These are phyloP conservation scores for Prunus armeniaca DNA, from an alignment of 306 rosid genomes.

Conservation along the genomic window DNA sequence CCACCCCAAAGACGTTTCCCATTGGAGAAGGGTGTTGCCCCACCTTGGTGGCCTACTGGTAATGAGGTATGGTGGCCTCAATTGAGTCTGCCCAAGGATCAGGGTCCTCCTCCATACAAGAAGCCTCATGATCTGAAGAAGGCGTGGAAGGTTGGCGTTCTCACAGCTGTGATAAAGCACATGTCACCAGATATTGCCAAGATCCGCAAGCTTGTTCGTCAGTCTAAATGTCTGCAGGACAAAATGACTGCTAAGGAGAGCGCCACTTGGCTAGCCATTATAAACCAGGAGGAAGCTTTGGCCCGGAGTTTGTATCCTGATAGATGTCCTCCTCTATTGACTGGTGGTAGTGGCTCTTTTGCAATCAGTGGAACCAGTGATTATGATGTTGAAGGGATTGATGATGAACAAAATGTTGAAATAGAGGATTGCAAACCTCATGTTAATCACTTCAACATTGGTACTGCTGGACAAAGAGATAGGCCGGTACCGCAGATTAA, in stretches of 20 bases:
- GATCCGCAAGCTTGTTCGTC: conserved; percentile 48
- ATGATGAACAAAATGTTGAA: conserved; percentile 30
- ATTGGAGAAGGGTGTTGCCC: conserved; percentile 54
- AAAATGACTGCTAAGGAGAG: conserved; percentile 70
- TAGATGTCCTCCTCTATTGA: conserved; percentile 34
- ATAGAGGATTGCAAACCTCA: conserved; percentile 41
- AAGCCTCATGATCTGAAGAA: conserved; percentile 82
- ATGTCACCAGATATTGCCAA: conserved; percentile 55
- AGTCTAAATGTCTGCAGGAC: conserved; percentile 58
- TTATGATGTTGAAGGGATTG: conserved; percentile 49
- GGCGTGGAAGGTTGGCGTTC: conserved; percentile 66
- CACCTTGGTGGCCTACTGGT: conserved; percentile 89
- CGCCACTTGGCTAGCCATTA: conserved; percentile 55
- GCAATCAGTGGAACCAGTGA: conserved; percentile 36
- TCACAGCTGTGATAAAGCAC: conserved; percentile 64
- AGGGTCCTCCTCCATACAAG: conserved; percentile 64
- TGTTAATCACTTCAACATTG: conserved; percentile 23
- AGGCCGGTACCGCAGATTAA: conserved; percentile 28
- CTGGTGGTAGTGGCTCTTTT: conserved; percentile 32
- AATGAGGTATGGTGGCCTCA: conserved; percentile 60
- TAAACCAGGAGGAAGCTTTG: conserved; percentile 50
- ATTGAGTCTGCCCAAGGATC: conserved; percentile 33
- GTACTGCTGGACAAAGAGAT: conserved; percentile 22
- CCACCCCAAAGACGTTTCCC: conserved; percentile 73
- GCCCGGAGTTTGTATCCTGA: conserved; percentile 48